phyloP scores from a whole-genome alignment of 2,329 filamentous ascomycete species.

The Exutisphaerella laricina region DNA sequence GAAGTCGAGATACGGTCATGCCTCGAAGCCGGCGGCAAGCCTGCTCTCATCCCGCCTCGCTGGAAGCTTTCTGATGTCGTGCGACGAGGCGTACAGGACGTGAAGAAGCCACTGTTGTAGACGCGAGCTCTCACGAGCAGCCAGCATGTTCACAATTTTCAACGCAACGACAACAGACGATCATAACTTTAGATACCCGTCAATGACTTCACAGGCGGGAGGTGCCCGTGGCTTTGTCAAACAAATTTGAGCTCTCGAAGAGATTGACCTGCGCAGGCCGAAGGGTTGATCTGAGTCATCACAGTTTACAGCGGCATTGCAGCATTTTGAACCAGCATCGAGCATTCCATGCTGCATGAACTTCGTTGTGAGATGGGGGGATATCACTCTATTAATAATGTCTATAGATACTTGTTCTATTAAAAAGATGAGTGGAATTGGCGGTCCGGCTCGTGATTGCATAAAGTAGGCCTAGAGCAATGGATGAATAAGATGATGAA shows the following conservation, averaged over 20 bases:
- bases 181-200: slow-evolving; percentile 2
- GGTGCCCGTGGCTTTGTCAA: too few relatives aligned
- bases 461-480: not conserved
- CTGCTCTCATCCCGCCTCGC: slow-evolving; percentile 59
- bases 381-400: slow-evolving; percentile 8
- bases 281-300: not conserved
- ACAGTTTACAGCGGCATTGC: not conserved
- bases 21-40: slow-evolving; percentile 45
- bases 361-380: not conserved
- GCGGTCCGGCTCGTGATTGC: too few relatives aligned
- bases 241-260: too few relatives aligned
- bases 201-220: too few relatives aligned
- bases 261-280: slow-evolving; percentile 5
- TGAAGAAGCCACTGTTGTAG: slow-evolving; percentile 57
- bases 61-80: slow-evolving; percentile 76
- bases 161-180: too few relatives aligned
- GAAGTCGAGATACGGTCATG: slow-evolving; percentile 59
- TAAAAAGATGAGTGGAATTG: too few relatives aligned
- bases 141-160: slow-evolving; percentile 1
- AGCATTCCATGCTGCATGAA: not conserved
- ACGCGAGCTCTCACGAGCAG: slow-evolving; percentile 3
- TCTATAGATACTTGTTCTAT: slow-evolving; percentile 10
- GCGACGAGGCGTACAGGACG: slow-evolving; percentile 66
- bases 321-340: slow-evolving; percentile 1
- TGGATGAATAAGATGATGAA: not conserved